phyloP scores from a whole-genome alignment of 2,329 filamentous ascomycete genomes.

The Fusarium sororula region DNA sequence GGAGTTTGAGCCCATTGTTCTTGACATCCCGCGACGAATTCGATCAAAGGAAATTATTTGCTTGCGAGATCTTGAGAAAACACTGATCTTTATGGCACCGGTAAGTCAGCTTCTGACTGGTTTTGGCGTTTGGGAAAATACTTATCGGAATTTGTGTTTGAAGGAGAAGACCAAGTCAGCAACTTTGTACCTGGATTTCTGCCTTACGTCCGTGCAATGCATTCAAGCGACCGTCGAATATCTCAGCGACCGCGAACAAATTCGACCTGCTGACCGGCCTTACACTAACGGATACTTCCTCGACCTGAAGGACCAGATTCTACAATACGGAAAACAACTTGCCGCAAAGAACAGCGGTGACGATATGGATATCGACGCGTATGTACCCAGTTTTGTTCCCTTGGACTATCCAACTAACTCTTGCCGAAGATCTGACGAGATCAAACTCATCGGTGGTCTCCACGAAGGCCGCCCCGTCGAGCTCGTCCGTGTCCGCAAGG shows the following conservation, averaged over 20 bases:
- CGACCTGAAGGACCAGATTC: constrained; percentile 93
- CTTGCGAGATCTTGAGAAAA: constrained; percentile 94
- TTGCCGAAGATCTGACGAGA: constrained; percentile 64
- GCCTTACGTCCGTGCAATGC: constrained; percentile 88
- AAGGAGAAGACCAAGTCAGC: constrained; percentile 82
- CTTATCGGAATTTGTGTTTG: constrained; percentile 75
- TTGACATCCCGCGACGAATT: constrained; percentile 82
- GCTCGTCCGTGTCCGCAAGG: constrained; percentile 82
- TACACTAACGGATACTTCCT: constrained; percentile 98
- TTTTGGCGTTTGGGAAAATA: constrained; percentile 67
- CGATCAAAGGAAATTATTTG: constrained; percentile 86
- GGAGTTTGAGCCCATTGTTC: constrained; percentile 81
- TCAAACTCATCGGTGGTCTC: constrained; percentile 84
- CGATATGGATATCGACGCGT: constrained; percentile 68
- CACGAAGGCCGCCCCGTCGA: constrained; percentile 83
- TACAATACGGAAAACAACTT: constrained; percentile 87
- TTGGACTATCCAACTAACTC: constrained; percentile 44
- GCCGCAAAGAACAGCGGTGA: constrained; percentile 72
- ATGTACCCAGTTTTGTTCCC: constrained; percentile 51
- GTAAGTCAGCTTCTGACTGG: constrained; percentile 78
- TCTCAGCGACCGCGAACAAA: constrained; percentile 86
- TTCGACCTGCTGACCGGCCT: constrained; percentile 83
- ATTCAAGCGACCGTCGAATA: constrained; percentile 89
- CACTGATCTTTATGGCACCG: constrained; percentile 86
- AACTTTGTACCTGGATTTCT: constrained; percentile 82